Conservation (phyloP, 108 stramenopile species). For the Cylindrotheca fusiformis region DNA sequence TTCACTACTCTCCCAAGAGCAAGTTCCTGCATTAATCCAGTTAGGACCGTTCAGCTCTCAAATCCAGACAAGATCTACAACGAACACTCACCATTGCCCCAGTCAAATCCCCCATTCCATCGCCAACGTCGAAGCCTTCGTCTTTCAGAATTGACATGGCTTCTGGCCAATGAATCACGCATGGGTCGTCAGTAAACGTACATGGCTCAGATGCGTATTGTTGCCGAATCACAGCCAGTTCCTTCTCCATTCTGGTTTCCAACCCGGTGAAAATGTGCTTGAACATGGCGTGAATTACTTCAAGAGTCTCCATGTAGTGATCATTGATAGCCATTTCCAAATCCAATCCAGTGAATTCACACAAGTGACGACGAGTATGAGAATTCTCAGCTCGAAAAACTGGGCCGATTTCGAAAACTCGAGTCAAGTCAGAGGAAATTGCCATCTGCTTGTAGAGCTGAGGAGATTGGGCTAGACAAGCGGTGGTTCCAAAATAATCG, state of each 20-base stretch:
- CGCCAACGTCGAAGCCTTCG: conserved; percentile 81
- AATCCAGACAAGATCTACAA: no score
- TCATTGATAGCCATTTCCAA: conserved; percentile 96
- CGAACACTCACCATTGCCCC: conserved; percentile 73
- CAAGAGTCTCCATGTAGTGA: conserved; percentile 94
- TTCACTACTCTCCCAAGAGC: conserved; percentile 90
- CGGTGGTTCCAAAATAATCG: conserved; percentile 93
- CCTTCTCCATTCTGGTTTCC: conserved; percentile 77
- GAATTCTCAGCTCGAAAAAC: conserved; percentile 98
- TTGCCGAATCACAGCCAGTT: conserved; percentile 82
- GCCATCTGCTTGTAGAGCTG: conserved; percentile 99
- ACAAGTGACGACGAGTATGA: conserved; percentile 91
- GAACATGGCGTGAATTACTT: conserved; percentile 91
- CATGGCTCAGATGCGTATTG: conserved; percentile 93
- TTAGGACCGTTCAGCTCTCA: no score
- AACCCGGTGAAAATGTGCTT: conserved; percentile 93
- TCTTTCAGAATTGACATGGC: conserved; percentile 85
- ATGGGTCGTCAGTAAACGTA: conserved; percentile 91
- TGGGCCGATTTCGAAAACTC: conserved; percentile 96
- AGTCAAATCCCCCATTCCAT: conserved; percentile 86
- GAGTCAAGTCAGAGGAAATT: conserved; percentile 87
- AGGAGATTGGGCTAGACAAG: conserved; percentile 97
- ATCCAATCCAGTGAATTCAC: conserved; percentile 97
- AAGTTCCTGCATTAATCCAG: conserved; percentile 57
- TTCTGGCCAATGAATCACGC: conserved; percentile 96